Base-by-base conservation (phyloP, 495 filamentous ascomycete species). In the Hypoxylon crocopeplum region DNA sequence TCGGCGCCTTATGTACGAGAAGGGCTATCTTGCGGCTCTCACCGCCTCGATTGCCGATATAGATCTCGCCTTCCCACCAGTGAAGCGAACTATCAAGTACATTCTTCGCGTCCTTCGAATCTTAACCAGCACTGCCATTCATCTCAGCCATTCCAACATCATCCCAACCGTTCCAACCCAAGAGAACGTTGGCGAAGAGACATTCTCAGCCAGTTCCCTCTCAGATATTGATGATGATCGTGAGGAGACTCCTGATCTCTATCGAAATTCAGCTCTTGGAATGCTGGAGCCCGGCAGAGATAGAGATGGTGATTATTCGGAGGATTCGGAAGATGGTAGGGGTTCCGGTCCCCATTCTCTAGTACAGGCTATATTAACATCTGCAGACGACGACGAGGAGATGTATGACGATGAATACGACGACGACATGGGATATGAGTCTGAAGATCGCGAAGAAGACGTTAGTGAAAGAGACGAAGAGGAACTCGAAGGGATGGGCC, bases 231-330 rank as follows among this genome's bases (percentile, higher is more conserved):
- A 92, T 24, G 89, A 92, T 64, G 88, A 91, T 52, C 89, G 95
- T 15, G 94, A 98, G 70, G 93, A 98, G 69, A 98, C 95, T 6
- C 94, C 94, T 16, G 95, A 99, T 76, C 84, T 99, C 6, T 98
- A 96, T 75, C 87, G 94, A 33, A 96, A 98, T 68, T 97, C 94
- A 3, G 91, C 95, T 3, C 80, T 99, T 25, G 95, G 95, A 30
- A 92, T 99, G 85, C 85, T 96, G 53, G 94, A 97, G 68, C 90
- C 89, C 57, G 61, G 65, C 5, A 84, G 85, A 55, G 82, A 90
- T 58, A 88, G 91, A 58, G 88, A 91, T 51, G 52, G 52, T 40
- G 88, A 89, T 47, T 88, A 87, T 53, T 89, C 86, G 5, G 86
- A 86, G 49, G 84, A 83, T 46, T 84, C 76, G 11, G 81, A 88